Conservation (phyloP, 2,329 filamentous ascomycete genomes). For the Colletotrichum incanum region DNA sequence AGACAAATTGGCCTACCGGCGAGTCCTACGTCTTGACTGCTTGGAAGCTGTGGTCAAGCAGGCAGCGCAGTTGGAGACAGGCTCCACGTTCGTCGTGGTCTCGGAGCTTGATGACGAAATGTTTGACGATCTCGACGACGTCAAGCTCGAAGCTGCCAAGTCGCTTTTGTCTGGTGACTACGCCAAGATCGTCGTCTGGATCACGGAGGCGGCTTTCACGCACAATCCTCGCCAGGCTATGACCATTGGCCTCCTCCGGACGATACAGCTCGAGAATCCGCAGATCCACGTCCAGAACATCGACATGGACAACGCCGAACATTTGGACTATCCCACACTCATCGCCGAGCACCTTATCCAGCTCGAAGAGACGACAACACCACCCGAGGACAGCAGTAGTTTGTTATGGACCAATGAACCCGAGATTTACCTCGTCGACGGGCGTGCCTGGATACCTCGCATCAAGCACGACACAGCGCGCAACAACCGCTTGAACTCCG, state of each 20-base stretch:
- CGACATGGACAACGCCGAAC: slow-evolving; percentile 23
- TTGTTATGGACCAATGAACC: slow-evolving; percentile 10
- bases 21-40: neutral
- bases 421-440: slow-evolving; percentile 14
- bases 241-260: slow-evolving; percentile 33
- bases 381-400: neutral
- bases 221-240: slow-evolving; percentile 44
- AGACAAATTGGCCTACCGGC: neutral
- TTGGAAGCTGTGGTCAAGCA: slow-evolving; percentile 8
- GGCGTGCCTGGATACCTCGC: slow-evolving; percentile 18
- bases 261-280: slow-evolving; percentile 29
- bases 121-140: slow-evolving; percentile 48
- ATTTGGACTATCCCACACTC: neutral
- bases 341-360: neutral
- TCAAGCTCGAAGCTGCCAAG: slow-evolving; percentile 4
- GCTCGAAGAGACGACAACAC: slow-evolving; percentile 4
- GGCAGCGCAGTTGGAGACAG: neutral
- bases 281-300: slow-evolving; percentile 26
- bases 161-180: neutral
- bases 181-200: slow-evolving; percentile 43
- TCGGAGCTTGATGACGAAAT: slow-evolving; percentile 45
- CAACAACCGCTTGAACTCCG: slow-evolving; percentile 26
- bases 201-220: slow-evolving; percentile 42
- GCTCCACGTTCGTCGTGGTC: slow-evolving; percentile 30
- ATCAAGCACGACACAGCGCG: slow-evolving; percentile 29